Conservation (phyloP, 1,284 basidiomycete genomes). For the Neotropicomus parvogracilis region DNA sequence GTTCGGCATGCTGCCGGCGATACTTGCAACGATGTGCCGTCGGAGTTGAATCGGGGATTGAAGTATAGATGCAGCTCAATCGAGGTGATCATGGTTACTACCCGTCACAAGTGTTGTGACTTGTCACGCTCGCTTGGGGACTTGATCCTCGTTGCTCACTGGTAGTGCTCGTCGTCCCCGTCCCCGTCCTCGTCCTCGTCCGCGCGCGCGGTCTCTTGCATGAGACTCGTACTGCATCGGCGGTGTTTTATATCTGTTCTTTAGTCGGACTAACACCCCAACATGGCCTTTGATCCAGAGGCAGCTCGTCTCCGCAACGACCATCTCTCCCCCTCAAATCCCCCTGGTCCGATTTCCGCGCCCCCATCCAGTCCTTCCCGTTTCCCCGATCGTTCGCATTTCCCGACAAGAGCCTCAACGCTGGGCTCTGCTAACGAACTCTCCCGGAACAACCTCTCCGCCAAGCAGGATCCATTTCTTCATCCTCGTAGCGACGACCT, state of each 20-base stretch:
- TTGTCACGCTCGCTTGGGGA: slow-evolving; percentile 20
- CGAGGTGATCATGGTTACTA: slow-evolving; percentile 15
- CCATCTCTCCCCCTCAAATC: slow-evolving; percentile 8
- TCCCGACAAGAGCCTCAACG: slow-evolving; percentile 62
- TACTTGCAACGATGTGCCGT: slow-evolving; percentile 20
- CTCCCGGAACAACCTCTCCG: slow-evolving; percentile 45
- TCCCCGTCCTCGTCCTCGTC: slow-evolving; percentile 6
- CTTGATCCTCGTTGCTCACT: slow-evolving; percentile 23
- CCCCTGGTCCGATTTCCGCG: slow-evolving; percentile 31
- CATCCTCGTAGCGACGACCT: slow-evolving; percentile 70
- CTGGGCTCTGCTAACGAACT: slow-evolving; percentile 49
- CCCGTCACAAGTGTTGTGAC: slow-evolving; percentile 10
- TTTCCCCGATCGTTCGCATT: slow-evolving; percentile 47
- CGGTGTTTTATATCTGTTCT: slow-evolving; percentile 5
- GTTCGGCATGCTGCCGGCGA: slow-evolving; percentile 14
- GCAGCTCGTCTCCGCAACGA: slow-evolving; percentile 30
- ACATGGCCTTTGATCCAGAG: slow-evolving; percentile 34
- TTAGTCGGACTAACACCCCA: not conserved
- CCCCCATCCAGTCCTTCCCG: slow-evolving; percentile 36
- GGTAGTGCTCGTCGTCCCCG: slow-evolving; percentile 1
- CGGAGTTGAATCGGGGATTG: slow-evolving; percentile 16
- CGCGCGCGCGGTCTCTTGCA: slow-evolving; percentile 6
- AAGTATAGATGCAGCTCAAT: slow-evolving; percentile 9
- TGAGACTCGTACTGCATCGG: slow-evolving; percentile 13
- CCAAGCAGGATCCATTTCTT: slow-evolving; percentile 31